Percentiles rank a stretch among this genome's conserved stretches.
These are phyloP conservation scores for Rhodofomes roseus DNA, from an alignment of 1,284 basidiomycete genomes.

Conservation along the genomic window DNA sequence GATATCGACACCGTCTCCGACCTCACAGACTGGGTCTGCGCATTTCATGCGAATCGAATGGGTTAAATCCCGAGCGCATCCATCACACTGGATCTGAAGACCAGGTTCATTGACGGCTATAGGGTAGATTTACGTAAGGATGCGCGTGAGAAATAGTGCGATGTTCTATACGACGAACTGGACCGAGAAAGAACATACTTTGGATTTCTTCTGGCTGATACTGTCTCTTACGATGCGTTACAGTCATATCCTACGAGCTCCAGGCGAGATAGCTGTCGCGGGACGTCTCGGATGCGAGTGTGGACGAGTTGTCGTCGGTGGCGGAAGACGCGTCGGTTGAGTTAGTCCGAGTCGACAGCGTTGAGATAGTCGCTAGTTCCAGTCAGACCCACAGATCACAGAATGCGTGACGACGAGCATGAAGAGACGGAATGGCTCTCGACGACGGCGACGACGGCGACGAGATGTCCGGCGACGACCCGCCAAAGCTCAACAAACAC, in stretches of 20 bases:
- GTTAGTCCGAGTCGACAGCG: background rate
- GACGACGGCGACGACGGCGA: conserved; percentile 25
- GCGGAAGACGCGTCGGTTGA: background rate
- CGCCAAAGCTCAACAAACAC: background rate
- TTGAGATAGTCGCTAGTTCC: background rate
- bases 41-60: conserved; percentile 93
- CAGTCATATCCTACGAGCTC: conserved; percentile 50
- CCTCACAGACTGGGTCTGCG: conserved; percentile 74
- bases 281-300: background rate
- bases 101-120: conserved; percentile 75
- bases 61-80: conserved; percentile 72
- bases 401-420: background rate
- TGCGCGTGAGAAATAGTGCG: conserved; percentile 35
- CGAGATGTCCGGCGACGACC: conserved; percentile 6
- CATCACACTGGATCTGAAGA: conserved; percentile 72
- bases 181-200: conserved; percentile 43
- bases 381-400: background rate
- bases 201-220: conserved; percentile 72
- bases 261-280: background rate
- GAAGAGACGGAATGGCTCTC: conserved; percentile 19
- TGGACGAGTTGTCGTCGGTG: background rate
- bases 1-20: conserved; percentile 79
- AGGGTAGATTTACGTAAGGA: conserved; percentile 34
- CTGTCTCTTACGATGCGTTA: conserved; percentile 72
- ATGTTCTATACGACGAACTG: conserved; percentile 17